These are phyloP conservation scores for Claviceps lovelessii DNA, from an alignment of 2,329 filamentous ascomycete species.

Conservation along the genomic window DNA sequence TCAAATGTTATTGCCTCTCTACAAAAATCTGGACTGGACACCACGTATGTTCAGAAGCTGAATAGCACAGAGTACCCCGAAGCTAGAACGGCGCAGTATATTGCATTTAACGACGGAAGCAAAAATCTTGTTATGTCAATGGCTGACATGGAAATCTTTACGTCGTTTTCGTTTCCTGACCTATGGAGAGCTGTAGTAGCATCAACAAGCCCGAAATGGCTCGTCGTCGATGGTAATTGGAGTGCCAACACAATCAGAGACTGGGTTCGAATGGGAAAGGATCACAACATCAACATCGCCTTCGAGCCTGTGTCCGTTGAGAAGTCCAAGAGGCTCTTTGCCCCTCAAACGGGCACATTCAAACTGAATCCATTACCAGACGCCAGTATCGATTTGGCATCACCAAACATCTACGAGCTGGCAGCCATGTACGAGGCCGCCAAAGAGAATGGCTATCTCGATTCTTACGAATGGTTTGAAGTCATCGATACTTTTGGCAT, in stretches of 20 bases:
- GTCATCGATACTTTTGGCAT: conserved; percentile 70
- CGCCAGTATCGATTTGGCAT: conserved; percentile 55
- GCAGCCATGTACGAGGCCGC: conserved; percentile 64
- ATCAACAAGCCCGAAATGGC: conserved; percentile 50
- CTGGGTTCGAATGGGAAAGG: conserved; percentile 51
- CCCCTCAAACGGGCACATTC: conserved; percentile 21
- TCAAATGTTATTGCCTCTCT: conserved; percentile 56
- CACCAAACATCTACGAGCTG: conserved; percentile 75
- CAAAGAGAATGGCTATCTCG: conserved; percentile 50
- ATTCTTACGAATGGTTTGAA: conserved; percentile 59
- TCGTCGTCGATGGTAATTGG: conserved; percentile 86
- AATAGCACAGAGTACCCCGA: conserved; percentile 32
- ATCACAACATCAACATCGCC: conserved; percentile 44
- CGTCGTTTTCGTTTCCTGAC: conserved; percentile 35
- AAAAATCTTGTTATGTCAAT: conserved; percentile 84
- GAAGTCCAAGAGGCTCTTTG: conserved; percentile 62
- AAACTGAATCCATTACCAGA: conserved; percentile 41
- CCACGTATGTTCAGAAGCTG: conserved; percentile 46
- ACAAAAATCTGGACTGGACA: conserved; percentile 47
- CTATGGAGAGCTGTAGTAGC: conserved; percentile 48
- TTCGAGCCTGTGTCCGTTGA: conserved; percentile 82
- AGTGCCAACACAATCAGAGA: conserved; percentile 45
- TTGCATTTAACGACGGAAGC: conserved; percentile 71
- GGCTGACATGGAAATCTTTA: conserved; percentile 86
- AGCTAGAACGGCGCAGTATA: conserved; percentile 72